Base-by-base conservation (phyloP, 2,329 filamentous ascomycete genomes). In the Cladophialophora carrionii region DNA sequence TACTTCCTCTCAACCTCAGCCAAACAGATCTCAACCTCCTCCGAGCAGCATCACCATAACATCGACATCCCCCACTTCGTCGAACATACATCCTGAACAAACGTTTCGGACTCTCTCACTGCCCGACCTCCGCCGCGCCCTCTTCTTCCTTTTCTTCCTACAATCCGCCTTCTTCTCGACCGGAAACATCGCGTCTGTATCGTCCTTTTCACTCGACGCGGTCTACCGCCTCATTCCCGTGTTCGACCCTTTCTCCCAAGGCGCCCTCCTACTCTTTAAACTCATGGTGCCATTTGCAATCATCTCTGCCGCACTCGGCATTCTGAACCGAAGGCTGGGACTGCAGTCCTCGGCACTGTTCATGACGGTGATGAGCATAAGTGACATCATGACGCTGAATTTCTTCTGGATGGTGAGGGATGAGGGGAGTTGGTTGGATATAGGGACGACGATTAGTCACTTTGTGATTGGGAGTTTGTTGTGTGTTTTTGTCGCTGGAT, bases 391-490 rank as follows among this genome's bases (percentile, higher is more conserved):
- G 75, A 98, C 95, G 3, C 83, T 99, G 59, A 91, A 95, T 73
- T 99, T 99, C 81, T 99, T 99, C 79, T 99, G 91, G 87, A 91
- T 96, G 72, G 95, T 99, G 53, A 90, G 90, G 73, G 95, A 99
- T 72, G 95, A 99, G 76, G 95, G 95, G 0, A 95, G 90, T 24
- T 99, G 95, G 95, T 80, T 99, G 65, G 95, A 99, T 75, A 99
- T 99, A 75, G 95, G 95, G 34, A 96, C 92, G 31, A 97, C 92
- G 3, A 99, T 99, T 71, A 96, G 87, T 73, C 93, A 98, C 76
- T 99, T 98, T 77, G 87, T 88, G 67, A 98, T 99, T 79, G 94
- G 92, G 20, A 97, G 92, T 77, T 77, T 91, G 71, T 75, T 98
- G 52, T 95, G 92, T 71, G 88, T 96, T 8, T 99, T 99, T 79